phyloP scores from a whole-genome alignment of 106 monocot species.

The Platanthera zijinensis region DNA sequence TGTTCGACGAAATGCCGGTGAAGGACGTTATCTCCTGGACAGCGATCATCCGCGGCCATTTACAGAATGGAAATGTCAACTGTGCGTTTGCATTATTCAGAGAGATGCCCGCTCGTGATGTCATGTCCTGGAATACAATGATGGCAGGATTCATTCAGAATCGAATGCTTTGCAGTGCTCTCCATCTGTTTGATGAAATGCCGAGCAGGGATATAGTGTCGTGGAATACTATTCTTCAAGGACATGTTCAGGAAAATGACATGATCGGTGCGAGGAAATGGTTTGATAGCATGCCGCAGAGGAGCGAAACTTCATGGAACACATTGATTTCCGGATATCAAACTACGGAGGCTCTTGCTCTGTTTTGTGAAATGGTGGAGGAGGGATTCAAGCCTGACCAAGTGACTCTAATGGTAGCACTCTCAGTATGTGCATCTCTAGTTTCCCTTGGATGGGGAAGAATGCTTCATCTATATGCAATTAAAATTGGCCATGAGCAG shows the following conservation, averaged over 20 bases:
- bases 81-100: constrained; percentile 30
- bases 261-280: constrained; percentile 29
- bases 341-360: constrained; percentile 26
- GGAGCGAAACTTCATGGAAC: constrained; percentile 75
- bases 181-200: constrained; percentile 41
- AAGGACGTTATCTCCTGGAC: constrained; percentile 76
- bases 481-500: constrained; percentile 23
- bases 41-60: constrained; percentile 34
- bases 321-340: constrained; percentile 42
- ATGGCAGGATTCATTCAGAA: constrained; percentile 51
- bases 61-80: constrained; percentile 31
- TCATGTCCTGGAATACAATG: constrained; percentile 74
- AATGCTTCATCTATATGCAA: constrained; percentile 40
- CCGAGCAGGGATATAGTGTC: constrained; percentile 54
- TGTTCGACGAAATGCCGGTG: constrained; percentile 45
- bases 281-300: constrained; percentile 49
- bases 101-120: constrained; percentile 38
- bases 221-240: constrained; percentile 59
- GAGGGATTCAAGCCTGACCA: constrained; percentile 55
- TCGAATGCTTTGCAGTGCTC: constrained; percentile 44
- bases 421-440: constrained; percentile 49
- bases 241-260: constrained; percentile 31
- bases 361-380: constrained; percentile 36
- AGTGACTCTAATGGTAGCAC: constrained; percentile 29
- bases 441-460: constrained; percentile 45